Evolutionary conservation across 768 basidiomycete species (phyloP).

Genomic region (Trametes elegans): DNA sequence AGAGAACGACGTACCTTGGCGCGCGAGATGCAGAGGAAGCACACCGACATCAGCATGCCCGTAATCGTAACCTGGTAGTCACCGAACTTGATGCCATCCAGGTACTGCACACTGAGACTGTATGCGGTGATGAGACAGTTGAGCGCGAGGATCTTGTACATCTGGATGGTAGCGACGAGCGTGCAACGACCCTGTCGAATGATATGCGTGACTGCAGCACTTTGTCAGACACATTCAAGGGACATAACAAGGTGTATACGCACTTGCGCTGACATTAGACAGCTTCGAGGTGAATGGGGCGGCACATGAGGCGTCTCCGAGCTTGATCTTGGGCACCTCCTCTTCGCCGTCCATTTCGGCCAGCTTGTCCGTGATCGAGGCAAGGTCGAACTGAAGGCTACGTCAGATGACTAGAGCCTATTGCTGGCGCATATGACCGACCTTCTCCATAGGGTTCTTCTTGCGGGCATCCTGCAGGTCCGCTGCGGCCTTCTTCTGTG

Average conservation of each 20-base stretch:
- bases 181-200: slow-evolving; percentile 99
- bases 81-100: slow-evolving; percentile 99
- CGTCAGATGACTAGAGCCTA: slow-evolving; percentile 13
- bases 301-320: slow-evolving; percentile 98
- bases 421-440: slow-evolving; percentile 31
- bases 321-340: slow-evolving; percentile 96
- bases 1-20: slow-evolving; percentile 64
- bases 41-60: slow-evolving; percentile 96
- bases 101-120: slow-evolving; percentile 93
- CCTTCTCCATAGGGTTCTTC: slow-evolving; percentile 90
- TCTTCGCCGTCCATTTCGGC: slow-evolving; percentile 93
- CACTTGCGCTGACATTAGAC: slow-evolving; percentile 95
- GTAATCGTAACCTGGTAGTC: slow-evolving; percentile 98
- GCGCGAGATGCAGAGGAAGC: slow-evolving; percentile 96
- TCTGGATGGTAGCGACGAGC: slow-evolving; percentile 96
- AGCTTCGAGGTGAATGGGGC: slow-evolving; percentile 99
- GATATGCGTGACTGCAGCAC: slow-evolving; percentile 84
- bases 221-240: neutral
- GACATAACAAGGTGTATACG: slow-evolving; percentile 32
- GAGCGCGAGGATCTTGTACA: slow-evolving; percentile 99
- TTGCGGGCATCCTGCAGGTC: slow-evolving; percentile 63
- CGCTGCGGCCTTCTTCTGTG: slow-evolving; percentile 79
- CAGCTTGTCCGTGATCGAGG: slow-evolving; percentile 77
- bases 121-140: slow-evolving; percentile 99
- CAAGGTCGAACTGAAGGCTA: slow-evolving; percentile 65